phyloP scores from a whole-genome alignment of 805 yeast genomes.

The Gaillardinia entomophila region DNA sequence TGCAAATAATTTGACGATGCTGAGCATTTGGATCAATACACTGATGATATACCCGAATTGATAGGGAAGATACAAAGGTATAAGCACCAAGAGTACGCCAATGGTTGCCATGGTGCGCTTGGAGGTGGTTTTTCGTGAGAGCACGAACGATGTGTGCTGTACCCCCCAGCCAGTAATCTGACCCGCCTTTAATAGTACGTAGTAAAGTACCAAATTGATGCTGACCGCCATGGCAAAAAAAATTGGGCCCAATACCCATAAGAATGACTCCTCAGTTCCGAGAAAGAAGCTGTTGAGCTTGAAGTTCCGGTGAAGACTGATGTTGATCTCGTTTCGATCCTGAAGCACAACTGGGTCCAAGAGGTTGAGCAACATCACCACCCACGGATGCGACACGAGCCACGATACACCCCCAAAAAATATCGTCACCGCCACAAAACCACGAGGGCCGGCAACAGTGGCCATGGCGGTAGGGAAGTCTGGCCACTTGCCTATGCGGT shows the following conservation, averaged over 20 bases:
- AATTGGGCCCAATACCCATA: constrained; percentile 57
- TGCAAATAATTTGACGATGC: constrained; percentile 33
- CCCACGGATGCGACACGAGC: constrained; percentile 21
- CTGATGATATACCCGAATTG: constrained; percentile 70
- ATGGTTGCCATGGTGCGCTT: constrained; percentile 24
- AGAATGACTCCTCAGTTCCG: constrained; percentile 55
- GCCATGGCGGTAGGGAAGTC: constrained; percentile 33
- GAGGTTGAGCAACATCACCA: constrained; percentile 34
- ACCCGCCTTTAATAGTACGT: constrained; percentile 6
- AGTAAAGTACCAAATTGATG: constrained; percentile 34
- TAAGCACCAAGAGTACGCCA: constrained; percentile 34
- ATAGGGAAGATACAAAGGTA: constrained; percentile 67
- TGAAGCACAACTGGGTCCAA: constrained; percentile 53
- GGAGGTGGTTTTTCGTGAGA: neutral
- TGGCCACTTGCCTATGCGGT: constrained; percentile 22
- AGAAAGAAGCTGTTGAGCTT: constrained; percentile 54
- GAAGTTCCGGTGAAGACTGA: constrained; percentile 27
- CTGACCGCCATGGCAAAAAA: constrained; percentile 43
- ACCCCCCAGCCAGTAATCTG: neutral
- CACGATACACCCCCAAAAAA: constrained; percentile 34
- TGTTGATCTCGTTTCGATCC: constrained; percentile 38
- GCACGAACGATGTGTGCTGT: too few relatives aligned
- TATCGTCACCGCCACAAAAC: constrained; percentile 14
- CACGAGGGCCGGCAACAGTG: constrained; percentile 10
- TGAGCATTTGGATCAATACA: constrained; percentile 51